A percentile compares a stretch with the other conserved stretches of the same genome.
phyloP scores from a whole-genome alignment of 164 flowering plant species.

The Macadamia integrifolia region DNA sequence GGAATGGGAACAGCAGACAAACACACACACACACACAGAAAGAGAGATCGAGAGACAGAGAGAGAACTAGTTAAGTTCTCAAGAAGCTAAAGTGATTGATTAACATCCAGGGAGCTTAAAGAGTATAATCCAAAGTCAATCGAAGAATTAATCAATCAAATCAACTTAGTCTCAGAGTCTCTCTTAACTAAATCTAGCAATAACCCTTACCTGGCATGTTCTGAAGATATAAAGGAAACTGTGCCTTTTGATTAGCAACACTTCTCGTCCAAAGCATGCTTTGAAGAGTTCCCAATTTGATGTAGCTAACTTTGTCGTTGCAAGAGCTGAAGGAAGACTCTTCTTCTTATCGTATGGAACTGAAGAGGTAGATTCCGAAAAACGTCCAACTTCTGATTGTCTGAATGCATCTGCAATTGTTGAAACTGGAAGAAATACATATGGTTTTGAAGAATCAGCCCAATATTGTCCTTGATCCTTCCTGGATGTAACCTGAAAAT shows the following conservation, averaged over 20 bases:
- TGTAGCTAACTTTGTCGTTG: constrained; percentile 47
- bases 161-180: not conserved
- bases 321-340: constrained; percentile 54
- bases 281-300: constrained; percentile 51
- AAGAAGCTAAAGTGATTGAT: no score
- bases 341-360: constrained; percentile 47
- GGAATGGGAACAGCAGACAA: no score
- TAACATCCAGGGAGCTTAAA: no score
- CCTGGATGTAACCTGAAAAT: constrained; percentile 72
- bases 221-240: constrained; percentile 72
- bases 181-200: not conserved
- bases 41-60: no score
- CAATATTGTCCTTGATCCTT: constrained; percentile 94
- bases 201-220: constrained; percentile 66
- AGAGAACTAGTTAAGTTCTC: no score
- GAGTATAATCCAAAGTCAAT: no score
- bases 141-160: no score
- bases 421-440: constrained; percentile 51
- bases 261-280: constrained; percentile 61
- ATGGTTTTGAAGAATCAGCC: constrained; percentile 70
- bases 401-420: constrained; percentile 66
- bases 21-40: no score
- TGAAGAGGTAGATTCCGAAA: constrained; percentile 31
- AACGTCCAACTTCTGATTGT: constrained; percentile 48
- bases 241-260: constrained; percentile 54